phyloP scores from a whole-genome alignment of 768 basidiomycete genomes.

The Polyporus arcularius region DNA sequence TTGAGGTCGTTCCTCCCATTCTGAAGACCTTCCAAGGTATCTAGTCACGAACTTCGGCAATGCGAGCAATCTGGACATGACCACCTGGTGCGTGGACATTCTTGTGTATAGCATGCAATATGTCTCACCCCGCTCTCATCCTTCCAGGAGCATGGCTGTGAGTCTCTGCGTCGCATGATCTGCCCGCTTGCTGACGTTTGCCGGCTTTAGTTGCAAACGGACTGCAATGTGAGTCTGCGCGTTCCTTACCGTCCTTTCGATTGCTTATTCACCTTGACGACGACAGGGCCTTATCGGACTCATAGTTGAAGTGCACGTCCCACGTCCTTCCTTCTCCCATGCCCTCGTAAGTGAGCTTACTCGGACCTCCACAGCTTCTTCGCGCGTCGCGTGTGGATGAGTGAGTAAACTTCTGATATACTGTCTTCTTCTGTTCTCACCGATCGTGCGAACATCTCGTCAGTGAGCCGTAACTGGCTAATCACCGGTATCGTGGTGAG shows the following conservation, averaged over 20 bases:
- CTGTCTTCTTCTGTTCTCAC: neutral
- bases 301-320: constrained; percentile 47
- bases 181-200: neutral
- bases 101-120: neutral
- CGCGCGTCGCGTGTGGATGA: constrained; percentile 52
- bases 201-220: constrained; percentile 46
- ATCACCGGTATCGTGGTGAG: constrained; percentile 47
- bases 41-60: constrained; percentile 47
- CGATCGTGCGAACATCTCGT: neutral
- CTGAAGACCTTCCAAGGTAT: constrained; percentile 36
- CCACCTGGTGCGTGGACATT: constrained; percentile 40
- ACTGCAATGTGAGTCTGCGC: constrained; percentile 44
- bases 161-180: neutral
- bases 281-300: constrained; percentile 48
- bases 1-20: neutral
- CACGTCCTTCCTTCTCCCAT: neutral
- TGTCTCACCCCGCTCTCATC: neutral
- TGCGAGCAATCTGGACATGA: constrained; percentile 35
- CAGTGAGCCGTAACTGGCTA: constrained; percentile 47
- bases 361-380: constrained; percentile 43
- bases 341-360: neutral
- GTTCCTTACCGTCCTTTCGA: neutral
- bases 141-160: constrained; percentile 22
- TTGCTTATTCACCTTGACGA: neutral
- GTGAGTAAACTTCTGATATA: constrained; percentile 30